Base-by-base conservation (phyloP, 306 rosid species). In the Vigna hirtella region DNA sequence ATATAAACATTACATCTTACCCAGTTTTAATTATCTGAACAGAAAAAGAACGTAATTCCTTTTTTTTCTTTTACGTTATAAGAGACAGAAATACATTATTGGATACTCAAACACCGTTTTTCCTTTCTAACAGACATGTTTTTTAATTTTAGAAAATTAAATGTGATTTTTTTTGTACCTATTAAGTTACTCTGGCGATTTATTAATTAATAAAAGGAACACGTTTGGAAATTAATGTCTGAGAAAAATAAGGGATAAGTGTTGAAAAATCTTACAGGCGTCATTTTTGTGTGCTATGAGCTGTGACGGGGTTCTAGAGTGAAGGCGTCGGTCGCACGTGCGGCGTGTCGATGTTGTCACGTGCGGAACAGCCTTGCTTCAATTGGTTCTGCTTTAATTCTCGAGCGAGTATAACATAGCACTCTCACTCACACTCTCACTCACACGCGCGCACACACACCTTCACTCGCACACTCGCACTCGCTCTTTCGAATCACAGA, bases 291-390 rank as follows among this genome's bases (percentile, higher is more conserved):
- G 81, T 69, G 77, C 1, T 14, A 43, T 71, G 81, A 81, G 82
- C 34, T 49, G 84, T 38, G 82, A 73, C 26, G 52, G 68, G 48
- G 43, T 81, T 72, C 68, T 62, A 50, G 84, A 70, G 56, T 34
- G 78, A 80, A 73, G 53, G 90, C 92, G 94, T 89, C 94, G 94
- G 97, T 88, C 73, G 89, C 91, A 88, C 87, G 94, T 79, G 81
- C 73, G 70, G 15, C 16, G 70, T 34, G 88, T 83, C 76, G 22
- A 42, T 24, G 76, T 64, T 43, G 74, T 70, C 89, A 86, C 89
- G 90, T 81, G 88, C 86, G 68, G 51, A 80, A 16, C 74, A 50
- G 56, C 78, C 59, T 78, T 64, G 52, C 78, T 78, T 70, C 52
- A 43, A 79, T 85, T 86, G 85, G 87, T 47, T 82, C 72, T 47